phyloP scores from a whole-genome alignment of 768 basidiomycete species.

The Pleurotus tuber-regium region DNA sequence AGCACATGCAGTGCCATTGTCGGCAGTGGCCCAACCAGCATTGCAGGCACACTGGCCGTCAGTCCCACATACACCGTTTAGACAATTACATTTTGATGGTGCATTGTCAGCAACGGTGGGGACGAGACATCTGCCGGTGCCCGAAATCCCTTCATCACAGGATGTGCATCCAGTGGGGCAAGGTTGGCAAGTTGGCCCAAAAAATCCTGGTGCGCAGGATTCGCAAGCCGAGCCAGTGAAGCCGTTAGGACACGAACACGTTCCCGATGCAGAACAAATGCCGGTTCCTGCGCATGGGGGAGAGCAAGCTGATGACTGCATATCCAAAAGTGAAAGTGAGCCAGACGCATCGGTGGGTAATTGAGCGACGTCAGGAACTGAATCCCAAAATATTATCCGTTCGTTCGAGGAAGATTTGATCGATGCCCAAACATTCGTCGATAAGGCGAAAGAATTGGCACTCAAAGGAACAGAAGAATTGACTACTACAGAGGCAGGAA shows the following conservation, averaged over 20 bases:
- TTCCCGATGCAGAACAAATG: slow-evolving; percentile 66
- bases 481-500: slow-evolving; percentile 47
- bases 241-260: slow-evolving; percentile 68
- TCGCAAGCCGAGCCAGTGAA: slow-evolving; percentile 84
- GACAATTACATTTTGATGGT: slow-evolving; percentile 73
- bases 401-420: slow-evolving; percentile 52
- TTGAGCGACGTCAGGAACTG: slow-evolving; percentile 71
- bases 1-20: slow-evolving; percentile 76
- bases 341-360: slow-evolving; percentile 50
- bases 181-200: slow-evolving; percentile 66
- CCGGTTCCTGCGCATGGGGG: slow-evolving; percentile 74
- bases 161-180: slow-evolving; percentile 67
- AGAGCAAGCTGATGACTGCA: slow-evolving; percentile 74
- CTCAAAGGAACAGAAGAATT: slow-evolving; percentile 50
- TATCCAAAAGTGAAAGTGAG: slow-evolving; percentile 59
- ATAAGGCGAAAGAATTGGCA: slow-evolving; percentile 64
- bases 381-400: slow-evolving; percentile 75
- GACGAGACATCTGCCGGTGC: slow-evolving; percentile 69
- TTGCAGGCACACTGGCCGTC: slow-evolving; percentile 76
- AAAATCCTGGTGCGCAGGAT: slow-evolving; percentile 70
- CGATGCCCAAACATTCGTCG: slow-evolving; percentile 67
- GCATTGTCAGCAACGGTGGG: slow-evolving; percentile 45
- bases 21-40: slow-evolving; percentile 68
- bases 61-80: slow-evolving; percentile 73
- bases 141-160: slow-evolving; percentile 80